A percentile compares a stretch with the other conserved stretches of the same genome.
phyloP scores from a whole-genome alignment of 2,329 filamentous ascomycete species.

The Colletotrichum acutatum region DNA sequence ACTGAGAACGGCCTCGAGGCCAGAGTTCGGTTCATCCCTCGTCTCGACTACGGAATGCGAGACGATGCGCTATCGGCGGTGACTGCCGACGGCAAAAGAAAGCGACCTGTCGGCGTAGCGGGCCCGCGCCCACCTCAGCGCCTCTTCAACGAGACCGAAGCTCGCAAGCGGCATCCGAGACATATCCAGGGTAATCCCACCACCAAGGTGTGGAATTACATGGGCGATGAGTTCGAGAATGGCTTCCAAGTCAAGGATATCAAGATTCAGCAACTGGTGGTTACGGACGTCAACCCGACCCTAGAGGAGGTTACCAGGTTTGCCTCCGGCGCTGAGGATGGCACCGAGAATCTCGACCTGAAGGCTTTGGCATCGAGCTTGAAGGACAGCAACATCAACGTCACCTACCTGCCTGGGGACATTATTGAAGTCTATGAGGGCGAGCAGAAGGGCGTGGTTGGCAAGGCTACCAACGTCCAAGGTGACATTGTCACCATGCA shows the following conservation, averaged over 20 bases:
- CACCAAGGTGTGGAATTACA: conserved; percentile 85
- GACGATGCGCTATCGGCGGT: conserved; percentile 70
- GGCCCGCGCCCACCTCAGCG: conserved; percentile 84
- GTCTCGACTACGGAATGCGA: conserved; percentile 89
- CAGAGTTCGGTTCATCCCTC: conserved; percentile 86
- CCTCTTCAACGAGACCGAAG: conserved; percentile 92
- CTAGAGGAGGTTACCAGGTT: conserved; percentile 97
- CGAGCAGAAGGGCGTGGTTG: conserved; percentile 91
- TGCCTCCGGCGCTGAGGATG: conserved; percentile 87
- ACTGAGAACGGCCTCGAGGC: conserved; percentile 93
- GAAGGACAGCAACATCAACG: conserved; percentile 83
- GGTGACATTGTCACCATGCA: conserved; percentile 92
- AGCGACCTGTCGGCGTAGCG: conserved; percentile 70
- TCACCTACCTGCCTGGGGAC: conserved; percentile 91
- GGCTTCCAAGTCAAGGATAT: conserved; percentile 95
- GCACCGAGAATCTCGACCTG: conserved; percentile 92
- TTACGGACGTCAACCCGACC: conserved; percentile 90
- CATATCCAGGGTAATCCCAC: conserved; percentile 75
- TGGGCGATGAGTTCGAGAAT: conserved; percentile 89
- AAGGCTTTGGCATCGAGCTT: conserved; percentile 90
- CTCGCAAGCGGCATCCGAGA: conserved; percentile 84
- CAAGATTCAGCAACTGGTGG: conserved; percentile 86
- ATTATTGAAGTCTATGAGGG: conserved; percentile 97
- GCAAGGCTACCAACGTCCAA: conserved; percentile 86
- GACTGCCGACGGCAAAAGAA: conserved; percentile 77